Evolutionary conservation across 2,329 filamentous ascomycete genomes (phyloP), one percentile per base, ranked within the genome.

Genomic region (Seiridium unicorne): DNA sequence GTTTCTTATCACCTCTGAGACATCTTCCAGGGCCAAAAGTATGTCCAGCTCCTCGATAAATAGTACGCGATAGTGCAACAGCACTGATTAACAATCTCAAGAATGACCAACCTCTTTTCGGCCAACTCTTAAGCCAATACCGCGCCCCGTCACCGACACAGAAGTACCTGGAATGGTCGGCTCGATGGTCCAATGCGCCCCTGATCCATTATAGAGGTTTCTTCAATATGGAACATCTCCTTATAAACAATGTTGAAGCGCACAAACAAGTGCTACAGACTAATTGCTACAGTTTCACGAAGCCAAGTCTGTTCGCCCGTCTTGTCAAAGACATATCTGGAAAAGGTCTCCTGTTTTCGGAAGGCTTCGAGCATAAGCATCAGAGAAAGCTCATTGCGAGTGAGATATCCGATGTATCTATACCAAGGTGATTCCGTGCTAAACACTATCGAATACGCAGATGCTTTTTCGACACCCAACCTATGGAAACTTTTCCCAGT

Each of bases 221-320:
- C 46, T 9, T 18, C 5, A 31, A 31, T 1, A 49, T 18, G 5
- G 46, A 49, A 9, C n/a, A 26, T 9, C 26, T 49, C 4, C 46
- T 49, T 31, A 31, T 49, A 4, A 77, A 76, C 64, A 75, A 64
- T 47, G 61, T 74, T 3, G 67, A 65, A 3, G 72, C 74, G 0
- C 69, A 76, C 60, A 73, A 72, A 48, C 73, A 74, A 31, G 68
- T 79, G 1, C 62, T 78, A 18, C 71, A 75, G 58, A 74, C 72
- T 3, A 67, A 77, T n/a, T 73, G 66, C 34, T 78, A 79, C 48
- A 65, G 68, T 3, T 77, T 79, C 58, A 64, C 67, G 18, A 78
- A 78, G 60, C 73, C 76, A 0, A 65, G 61, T 0, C 67, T 72
- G 51, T 74, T 75, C 46, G 38, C 38, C 7, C 38, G 38, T 13